Evolutionary conservation across 2,329 filamentous ascomycete genomes (phyloP).

Genomic region (Teratosphaeria nubilosa): DNA sequence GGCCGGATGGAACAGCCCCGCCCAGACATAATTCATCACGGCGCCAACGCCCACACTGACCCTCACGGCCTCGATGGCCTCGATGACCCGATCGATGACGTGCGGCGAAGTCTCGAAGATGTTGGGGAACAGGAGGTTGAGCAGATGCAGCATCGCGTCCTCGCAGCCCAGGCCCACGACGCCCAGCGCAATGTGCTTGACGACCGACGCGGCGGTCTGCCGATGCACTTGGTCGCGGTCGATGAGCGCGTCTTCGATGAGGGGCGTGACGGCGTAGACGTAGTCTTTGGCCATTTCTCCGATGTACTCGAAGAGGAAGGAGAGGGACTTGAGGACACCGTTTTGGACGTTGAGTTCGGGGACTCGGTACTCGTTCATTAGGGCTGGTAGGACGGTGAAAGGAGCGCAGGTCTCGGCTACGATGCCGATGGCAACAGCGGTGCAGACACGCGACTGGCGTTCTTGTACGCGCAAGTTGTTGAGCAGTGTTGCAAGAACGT

Average conservation of each 20-base stretch:
- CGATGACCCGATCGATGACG: conserved; percentile 95
- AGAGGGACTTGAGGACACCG: conserved; percentile 91
- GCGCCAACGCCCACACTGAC: conserved; percentile 86
- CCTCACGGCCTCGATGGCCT: conserved; percentile 91
- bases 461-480: conserved; percentile 97
- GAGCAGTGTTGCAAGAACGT: conserved; percentile 87
- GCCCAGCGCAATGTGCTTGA: conserved; percentile 94
- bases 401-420: conserved; percentile 97
- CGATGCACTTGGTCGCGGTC: conserved; percentile 96
- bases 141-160: conserved; percentile 94
- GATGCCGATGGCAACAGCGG: conserved; percentile 94
- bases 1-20: conserved; percentile 91
- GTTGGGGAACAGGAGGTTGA: conserved; percentile 93
- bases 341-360: conserved; percentile 98
- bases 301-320: conserved; percentile 98
- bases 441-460: conserved; percentile 95
- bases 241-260: conserved; percentile 93
- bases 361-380: conserved; percentile 99
- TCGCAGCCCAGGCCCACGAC: conserved; percentile 97
- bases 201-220: conserved; percentile 89
- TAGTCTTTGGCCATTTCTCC: conserved; percentile 99
- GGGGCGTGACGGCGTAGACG: conserved; percentile 91
- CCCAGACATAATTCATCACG: conserved; percentile 97
- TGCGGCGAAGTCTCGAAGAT: conserved; percentile 96
- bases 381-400: conserved; percentile 92